A percentile compares a stretch with the other conserved stretches of the same genome.
These are phyloP conservation scores for Fusarium caatingaense DNA, from an alignment of 2,329 filamentous ascomycete genomes.

Conservation along the genomic window DNA sequence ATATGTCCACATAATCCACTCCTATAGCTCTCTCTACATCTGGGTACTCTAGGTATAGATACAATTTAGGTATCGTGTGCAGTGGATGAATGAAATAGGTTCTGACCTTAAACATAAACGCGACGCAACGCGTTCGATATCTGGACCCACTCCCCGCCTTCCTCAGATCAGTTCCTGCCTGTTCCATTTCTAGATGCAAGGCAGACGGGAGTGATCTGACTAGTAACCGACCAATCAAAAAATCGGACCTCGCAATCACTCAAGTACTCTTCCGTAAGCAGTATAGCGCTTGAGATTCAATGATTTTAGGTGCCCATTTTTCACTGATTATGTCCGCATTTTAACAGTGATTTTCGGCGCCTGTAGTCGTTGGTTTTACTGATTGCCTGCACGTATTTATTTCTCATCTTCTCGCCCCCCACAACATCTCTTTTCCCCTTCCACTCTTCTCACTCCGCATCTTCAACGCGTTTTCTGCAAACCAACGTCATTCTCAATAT, in stretches of 20 bases:
- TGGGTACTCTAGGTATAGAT: neutral
- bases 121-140: neutral
- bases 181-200: slow-evolving; percentile 11
- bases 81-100: neutral
- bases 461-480: slow-evolving; percentile 41
- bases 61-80: neutral
- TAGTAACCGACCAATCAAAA: slow-evolving; percentile 34
- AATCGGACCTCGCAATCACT: slow-evolving; percentile 29
- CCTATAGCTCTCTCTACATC: neutral
- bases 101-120: neutral
- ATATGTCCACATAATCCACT: neutral
- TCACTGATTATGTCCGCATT: slow-evolving; percentile 45
- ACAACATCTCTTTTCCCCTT: slow-evolving; percentile 37
- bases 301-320: slow-evolving; percentile 32
- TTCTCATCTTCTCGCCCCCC: slow-evolving; percentile 46
- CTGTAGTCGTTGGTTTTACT: slow-evolving; percentile 43
- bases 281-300: slow-evolving; percentile 15
- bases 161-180: neutral
- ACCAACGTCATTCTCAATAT: slow-evolving; percentile 43
- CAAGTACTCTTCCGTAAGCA: slow-evolving; percentile 27
- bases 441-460: slow-evolving; percentile 40
- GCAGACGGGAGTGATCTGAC: slow-evolving; percentile 29
- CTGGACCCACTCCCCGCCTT: slow-evolving; percentile 15
- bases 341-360: slow-evolving; percentile 32
- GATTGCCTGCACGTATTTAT: slow-evolving; percentile 56